A percentile compares a stretch with the other conserved stretches of the same genome.
phyloP scores from a whole-genome alignment of 306 rosid species.

The Ziziphus jujuba region DNA sequence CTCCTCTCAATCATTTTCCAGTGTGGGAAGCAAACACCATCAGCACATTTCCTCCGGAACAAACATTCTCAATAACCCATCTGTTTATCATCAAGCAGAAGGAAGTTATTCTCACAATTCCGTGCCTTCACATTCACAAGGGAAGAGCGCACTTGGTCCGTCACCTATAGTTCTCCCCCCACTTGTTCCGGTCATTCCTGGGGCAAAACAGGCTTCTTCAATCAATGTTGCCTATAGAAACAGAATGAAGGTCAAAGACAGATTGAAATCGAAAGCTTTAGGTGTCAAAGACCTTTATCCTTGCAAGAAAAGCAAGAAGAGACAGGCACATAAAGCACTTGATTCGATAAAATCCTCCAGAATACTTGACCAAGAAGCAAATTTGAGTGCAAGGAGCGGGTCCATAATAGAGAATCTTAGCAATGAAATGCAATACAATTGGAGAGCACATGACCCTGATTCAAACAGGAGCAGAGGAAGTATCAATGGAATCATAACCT shows the following conservation, averaged over 20 bases:
- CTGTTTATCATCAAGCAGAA: conserved; percentile 43
- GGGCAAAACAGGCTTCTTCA: conserved; percentile 29
- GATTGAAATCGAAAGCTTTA: conserved; percentile 48
- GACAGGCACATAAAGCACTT: conserved; percentile 33
- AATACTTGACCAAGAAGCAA: conserved; percentile 41
- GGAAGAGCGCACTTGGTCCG: conserved; percentile 34
- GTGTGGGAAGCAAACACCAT: conserved; percentile 34
- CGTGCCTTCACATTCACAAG: conserved; percentile 41
- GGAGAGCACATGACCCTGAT: conserved; percentile 32
- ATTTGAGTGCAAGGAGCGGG: conserved; percentile 31
- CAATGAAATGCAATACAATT: conserved; percentile 33
- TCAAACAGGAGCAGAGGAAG: conserved; percentile 37
- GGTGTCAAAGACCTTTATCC: conserved; percentile 46
- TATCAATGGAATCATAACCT: conserved; percentile 33
- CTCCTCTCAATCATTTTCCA: conserved; percentile 45
- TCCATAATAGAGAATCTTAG: conserved; percentile 32
- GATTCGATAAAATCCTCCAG: conserved; percentile 46
- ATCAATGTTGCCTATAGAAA: conserved; percentile 32
- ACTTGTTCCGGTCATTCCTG: conserved; percentile 35
- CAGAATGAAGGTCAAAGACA: conserved; percentile 40
- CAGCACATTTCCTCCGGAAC: conserved; percentile 50
- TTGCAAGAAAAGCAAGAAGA: conserved; percentile 54
- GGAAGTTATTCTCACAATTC: conserved; percentile 43
- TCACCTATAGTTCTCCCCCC: conserved; percentile 47
- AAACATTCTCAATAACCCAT: conserved; percentile 36